Conservation (phyloP, 2,329 filamentous ascomycete genomes). For the Aspergillus arachidicola region DNA sequence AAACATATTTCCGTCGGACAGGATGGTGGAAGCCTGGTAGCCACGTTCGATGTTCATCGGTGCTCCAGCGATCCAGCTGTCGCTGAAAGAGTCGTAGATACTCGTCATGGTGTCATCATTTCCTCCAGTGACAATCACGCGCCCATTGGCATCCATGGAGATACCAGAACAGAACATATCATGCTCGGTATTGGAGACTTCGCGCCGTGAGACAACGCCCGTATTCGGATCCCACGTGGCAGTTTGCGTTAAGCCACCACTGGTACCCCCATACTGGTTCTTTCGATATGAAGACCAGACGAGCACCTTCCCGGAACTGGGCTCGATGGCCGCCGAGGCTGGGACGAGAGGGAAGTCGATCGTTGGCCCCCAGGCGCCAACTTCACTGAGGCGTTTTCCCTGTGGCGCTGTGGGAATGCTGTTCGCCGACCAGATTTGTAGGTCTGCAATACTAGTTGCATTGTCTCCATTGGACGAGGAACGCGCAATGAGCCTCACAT, state of each 20-base stretch:
- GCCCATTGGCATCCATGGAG: conserved; percentile 7
- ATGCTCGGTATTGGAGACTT: conserved; percentile 8
- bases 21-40: conserved; percentile 4
- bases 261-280: conserved; percentile 1
- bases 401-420: neutral
- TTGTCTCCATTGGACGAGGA: neutral
- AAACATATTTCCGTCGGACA: conserved; percentile 11
- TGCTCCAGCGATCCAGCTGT: neutral
- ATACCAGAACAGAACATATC: conserved; percentile 15
- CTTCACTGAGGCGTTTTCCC: neutral
- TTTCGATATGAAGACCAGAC: conserved; percentile 9
- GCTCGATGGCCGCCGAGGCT: conserved; percentile 5
- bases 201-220: neutral
- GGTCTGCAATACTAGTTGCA: neutral
- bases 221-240: conserved; percentile 7
- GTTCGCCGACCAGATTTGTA: neutral
- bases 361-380: conserved; percentile 9
- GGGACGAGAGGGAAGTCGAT: conserved; percentile 12
- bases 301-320: conserved; percentile 3
- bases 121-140: conserved; percentile 9
- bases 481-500: conserved; percentile 13
- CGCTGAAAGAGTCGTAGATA: conserved; percentile 3
- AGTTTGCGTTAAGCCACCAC: conserved; percentile 3
- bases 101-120: conserved; percentile 6
- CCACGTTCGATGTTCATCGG: conserved; percentile 6